Percentiles rank a stretch among this genome's conserved stretches.
phyloP scores from a whole-genome alignment of 2,329 filamentous ascomycete genomes.

The Blastomyces parvus region DNA sequence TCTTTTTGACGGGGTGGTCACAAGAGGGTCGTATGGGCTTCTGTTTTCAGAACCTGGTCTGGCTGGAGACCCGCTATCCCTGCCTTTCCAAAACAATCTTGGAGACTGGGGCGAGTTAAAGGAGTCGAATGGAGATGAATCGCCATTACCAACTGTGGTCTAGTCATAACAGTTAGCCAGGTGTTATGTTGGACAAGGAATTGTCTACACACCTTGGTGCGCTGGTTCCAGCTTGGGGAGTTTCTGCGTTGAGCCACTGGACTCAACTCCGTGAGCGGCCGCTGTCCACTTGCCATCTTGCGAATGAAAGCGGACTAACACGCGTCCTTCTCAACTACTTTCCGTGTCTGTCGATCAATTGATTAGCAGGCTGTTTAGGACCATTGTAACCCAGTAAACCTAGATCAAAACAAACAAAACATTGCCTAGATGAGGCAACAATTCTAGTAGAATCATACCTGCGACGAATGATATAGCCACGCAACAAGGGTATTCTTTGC shows the following conservation, averaged over 20 bases:
- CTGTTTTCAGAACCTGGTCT: constrained; percentile 61
- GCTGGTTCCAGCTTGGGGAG: constrained; percentile 80
- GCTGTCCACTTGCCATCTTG: constrained; percentile 46
- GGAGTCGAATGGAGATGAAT: constrained; percentile 76
- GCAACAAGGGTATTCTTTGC: not conserved
- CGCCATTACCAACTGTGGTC: constrained; percentile 51
- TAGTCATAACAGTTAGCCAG: constrained; percentile 12
- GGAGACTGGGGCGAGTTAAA: constrained; percentile 58
- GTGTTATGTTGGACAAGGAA: constrained; percentile 15
- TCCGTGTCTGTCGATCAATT: not conserved
- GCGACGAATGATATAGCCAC: not conserved
- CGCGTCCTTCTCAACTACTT: not conserved
- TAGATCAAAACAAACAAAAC: not conserved
- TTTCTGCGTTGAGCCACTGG: constrained; percentile 79
- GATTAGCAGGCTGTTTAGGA: not conserved
- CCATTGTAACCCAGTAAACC: not conserved
- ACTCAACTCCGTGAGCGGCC: constrained; percentile 81
- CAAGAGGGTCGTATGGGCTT: constrained; percentile 48
- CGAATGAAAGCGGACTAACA: not conserved
- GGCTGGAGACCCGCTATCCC: constrained; percentile 58
- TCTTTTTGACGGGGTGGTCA: constrained; percentile 65
- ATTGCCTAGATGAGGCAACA: not conserved
- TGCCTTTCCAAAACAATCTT: constrained; percentile 80
- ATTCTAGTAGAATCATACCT: not conserved
- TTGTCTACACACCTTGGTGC: constrained; percentile 50